Evolutionary conservation across 1,284 basidiomycete species (phyloP).

Genomic region (Tilletiopsis washingtonensis): DNA sequence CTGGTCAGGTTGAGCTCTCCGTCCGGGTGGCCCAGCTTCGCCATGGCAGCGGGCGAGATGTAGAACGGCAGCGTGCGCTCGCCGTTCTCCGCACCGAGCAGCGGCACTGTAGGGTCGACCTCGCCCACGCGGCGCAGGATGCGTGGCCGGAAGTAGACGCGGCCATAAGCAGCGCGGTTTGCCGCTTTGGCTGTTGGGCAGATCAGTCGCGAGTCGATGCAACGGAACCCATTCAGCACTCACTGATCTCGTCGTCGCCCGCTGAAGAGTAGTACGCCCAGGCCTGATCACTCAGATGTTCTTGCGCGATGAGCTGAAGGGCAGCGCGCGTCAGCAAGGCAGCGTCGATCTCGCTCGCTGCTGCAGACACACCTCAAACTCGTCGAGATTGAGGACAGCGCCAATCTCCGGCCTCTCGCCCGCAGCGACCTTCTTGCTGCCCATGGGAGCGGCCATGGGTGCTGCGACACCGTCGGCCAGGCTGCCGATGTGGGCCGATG

Average conservation of each 20-base stretch:
- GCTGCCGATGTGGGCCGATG: constrained; percentile 63
- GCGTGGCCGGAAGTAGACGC: constrained; percentile 73
- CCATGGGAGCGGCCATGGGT: constrained; percentile 57
- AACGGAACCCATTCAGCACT: not conserved
- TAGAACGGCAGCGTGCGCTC: constrained; percentile 50
- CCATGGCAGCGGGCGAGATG: constrained; percentile 76
- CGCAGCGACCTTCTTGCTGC: constrained; percentile 57
- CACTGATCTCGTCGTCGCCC: constrained; percentile 51
- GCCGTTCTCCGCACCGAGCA: constrained; percentile 46
- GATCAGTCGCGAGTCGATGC: not conserved
- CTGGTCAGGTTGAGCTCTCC: constrained; percentile 81
- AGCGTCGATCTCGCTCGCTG: not conserved
- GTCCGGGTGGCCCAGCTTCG: constrained; percentile 83
- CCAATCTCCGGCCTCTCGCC: constrained; percentile 56
- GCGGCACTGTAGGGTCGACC: constrained; percentile 66
- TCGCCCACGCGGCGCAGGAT: constrained; percentile 64
- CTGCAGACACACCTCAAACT: constrained; percentile 54
- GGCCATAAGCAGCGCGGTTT: constrained; percentile 60
- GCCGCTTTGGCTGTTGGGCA: constrained; percentile 47
- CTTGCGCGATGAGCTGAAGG: constrained; percentile 21
- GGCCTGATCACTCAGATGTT: constrained; percentile 50
- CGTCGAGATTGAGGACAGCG: constrained; percentile 63
- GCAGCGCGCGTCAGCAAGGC: not conserved
- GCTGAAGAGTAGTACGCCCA: constrained; percentile 56
- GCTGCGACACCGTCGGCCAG: constrained; percentile 59